Evolutionary conservation across 2,329 filamentous ascomycete genomes (phyloP).

Genomic region (Fusarium fujikuroi): DNA sequence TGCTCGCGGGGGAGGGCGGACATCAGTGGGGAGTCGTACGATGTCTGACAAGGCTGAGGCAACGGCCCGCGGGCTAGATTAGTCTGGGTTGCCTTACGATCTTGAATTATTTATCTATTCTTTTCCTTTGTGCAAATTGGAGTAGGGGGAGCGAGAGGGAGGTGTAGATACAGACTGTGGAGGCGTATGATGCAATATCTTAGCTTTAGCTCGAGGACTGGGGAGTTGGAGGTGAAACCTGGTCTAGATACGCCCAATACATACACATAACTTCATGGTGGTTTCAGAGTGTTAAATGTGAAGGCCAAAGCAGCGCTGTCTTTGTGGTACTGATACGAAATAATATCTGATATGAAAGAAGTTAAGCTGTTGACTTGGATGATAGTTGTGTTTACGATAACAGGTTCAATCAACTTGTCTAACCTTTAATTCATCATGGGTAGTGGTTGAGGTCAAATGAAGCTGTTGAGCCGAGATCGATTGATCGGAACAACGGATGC

Average conservation of each 20-base stretch:
- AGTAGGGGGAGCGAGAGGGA: conserved; percentile 16
- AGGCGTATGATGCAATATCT: conserved; percentile 32
- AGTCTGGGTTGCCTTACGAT: conserved; percentile 12
- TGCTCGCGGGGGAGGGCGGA: conserved; percentile 35
- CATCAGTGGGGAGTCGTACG: conserved; percentile 45
- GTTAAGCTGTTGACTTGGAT: not conserved
- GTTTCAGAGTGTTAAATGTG: not conserved
- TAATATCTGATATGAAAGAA: not conserved
- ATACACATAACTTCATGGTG: conserved; percentile 22
- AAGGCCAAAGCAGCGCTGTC: not conserved
- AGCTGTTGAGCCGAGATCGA: conserved; percentile 20
- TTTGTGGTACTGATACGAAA: not conserved
- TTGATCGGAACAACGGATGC: conserved; percentile 18
- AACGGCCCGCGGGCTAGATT: conserved; percentile 39
- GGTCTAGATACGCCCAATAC: conserved; percentile 27
- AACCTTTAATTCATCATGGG: not conserved
- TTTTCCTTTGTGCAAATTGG: conserved; percentile 45
- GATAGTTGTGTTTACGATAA: not conserved
- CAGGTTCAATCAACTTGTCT: not conserved
- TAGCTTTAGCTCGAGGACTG: conserved; percentile 18
- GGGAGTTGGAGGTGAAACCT: conserved; percentile 24
- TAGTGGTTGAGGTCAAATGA: conserved; percentile 20
- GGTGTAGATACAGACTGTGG: conserved; percentile 39
- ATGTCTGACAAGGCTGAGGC: conserved; percentile 45
- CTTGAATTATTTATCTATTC: conserved; percentile 14